A percentile compares a stretch with the other conserved stretches of the same genome.
These are phyloP conservation scores for Cordyceps tenuipes DNA, from an alignment of 2,329 filamentous ascomycete species.

Conservation along the genomic window DNA sequence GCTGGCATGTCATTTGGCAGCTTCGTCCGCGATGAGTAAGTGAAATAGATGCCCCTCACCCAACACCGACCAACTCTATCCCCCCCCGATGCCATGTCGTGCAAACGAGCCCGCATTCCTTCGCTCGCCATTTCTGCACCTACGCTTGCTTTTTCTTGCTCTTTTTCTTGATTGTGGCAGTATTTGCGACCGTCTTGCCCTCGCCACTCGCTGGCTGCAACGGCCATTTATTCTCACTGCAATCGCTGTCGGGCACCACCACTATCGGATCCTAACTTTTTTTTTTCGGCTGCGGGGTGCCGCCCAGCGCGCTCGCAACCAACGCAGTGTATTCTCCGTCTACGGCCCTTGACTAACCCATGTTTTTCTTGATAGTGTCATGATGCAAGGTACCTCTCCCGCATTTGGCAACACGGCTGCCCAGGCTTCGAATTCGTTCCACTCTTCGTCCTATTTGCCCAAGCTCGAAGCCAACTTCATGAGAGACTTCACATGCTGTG, in stretches of 20 bases:
- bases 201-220: background rate
- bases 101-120: constrained; percentile 13
- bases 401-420: constrained; percentile 50
- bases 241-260: background rate
- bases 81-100: constrained; percentile 14
- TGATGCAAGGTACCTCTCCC: constrained; percentile 95
- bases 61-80: constrained; percentile 9
- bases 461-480: constrained; percentile 97
- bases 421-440: constrained; percentile 80
- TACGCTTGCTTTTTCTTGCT: background rate
- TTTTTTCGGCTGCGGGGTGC: constrained; percentile 6
- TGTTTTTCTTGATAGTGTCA: constrained; percentile 54
- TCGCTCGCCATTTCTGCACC: background rate
- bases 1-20: constrained; percentile 92
- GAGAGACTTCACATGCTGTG: constrained; percentile 94
- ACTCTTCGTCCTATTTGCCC: constrained; percentile 92
- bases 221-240: background rate
- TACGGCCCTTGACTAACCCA: constrained; percentile 16
- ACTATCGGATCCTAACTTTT: background rate
- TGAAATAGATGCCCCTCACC: constrained; percentile 17
- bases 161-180: background rate
- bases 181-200: background rate
- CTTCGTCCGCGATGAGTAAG: constrained; percentile 97
- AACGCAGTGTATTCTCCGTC: background rate
- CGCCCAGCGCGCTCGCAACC: constrained; percentile 4